Evolutionary conservation across 1,139 yeast genomes (phyloP).

Genomic region (Oligophagozyma castellii): DNA sequence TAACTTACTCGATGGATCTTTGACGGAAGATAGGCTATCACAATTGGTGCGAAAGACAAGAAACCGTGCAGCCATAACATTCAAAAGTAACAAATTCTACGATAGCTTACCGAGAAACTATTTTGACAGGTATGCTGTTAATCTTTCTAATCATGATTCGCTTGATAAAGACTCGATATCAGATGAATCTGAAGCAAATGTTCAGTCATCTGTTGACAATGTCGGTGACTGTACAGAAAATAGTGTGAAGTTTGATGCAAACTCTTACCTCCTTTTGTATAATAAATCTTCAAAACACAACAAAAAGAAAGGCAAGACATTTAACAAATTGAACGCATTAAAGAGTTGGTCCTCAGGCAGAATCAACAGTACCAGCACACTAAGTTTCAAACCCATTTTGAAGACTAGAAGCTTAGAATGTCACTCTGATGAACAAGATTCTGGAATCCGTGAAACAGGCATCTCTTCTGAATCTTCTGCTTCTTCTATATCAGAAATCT

Average conservation of each 20-base stretch:
- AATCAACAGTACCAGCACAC: too few relatives aligned
- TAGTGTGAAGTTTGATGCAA: conserved; percentile 15
- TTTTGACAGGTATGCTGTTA: conserved; percentile 1
- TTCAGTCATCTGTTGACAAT: conserved; percentile 1
- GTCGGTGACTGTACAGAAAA: conserved; percentile 4
- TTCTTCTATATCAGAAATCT: too few relatives aligned
- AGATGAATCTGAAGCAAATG: conserved; percentile 2
- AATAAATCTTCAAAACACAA: too few relatives aligned
- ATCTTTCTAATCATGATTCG: too few relatives aligned
- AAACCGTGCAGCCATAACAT: conserved; percentile 6
- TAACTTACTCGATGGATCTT: conserved; percentile 10
- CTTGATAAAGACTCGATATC: conserved; percentile 1
- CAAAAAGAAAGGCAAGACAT: too few relatives aligned
- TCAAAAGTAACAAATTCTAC: conserved; percentile 11
- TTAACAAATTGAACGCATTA: too few relatives aligned
- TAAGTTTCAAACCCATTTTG: too few relatives aligned
- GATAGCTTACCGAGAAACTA: conserved; percentile 4
- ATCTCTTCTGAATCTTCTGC: too few relatives aligned
- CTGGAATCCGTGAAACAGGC: too few relatives aligned
- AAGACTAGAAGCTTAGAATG: too few relatives aligned
- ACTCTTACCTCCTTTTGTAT: conserved; percentile 15
- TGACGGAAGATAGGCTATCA: conserved; percentile 9
- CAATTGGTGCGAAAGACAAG: conserved; percentile 6
- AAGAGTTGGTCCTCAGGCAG: too few relatives aligned
- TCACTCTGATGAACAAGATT: too few relatives aligned